Evolutionary conservation across 2,329 filamentous ascomycete genomes (phyloP).

Genomic region (Trichoderma sp.): DNA sequence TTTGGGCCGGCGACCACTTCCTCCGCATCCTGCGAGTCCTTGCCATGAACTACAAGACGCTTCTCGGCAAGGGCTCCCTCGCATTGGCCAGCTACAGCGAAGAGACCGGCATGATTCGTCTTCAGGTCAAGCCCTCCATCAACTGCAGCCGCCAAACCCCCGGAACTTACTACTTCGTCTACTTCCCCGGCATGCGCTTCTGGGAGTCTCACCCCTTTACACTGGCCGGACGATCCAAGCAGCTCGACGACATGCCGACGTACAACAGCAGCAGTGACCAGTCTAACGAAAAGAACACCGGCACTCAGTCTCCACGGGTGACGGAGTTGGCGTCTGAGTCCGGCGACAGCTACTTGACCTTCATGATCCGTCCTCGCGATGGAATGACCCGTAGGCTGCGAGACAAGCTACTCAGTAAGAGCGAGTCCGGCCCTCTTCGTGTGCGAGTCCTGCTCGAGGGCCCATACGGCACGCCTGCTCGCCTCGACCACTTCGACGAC

Average conservation of each 20-base stretch:
- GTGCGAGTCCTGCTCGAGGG: constrained; percentile 42
- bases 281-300: constrained; percentile 32
- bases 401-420: constrained; percentile 30
- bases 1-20: constrained; percentile 51
- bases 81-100: constrained; percentile 41
- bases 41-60: constrained; percentile 37
- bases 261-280: constrained; percentile 24
- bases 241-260: background rate
- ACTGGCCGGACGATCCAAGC: constrained; percentile 35
- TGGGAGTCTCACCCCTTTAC: constrained; percentile 51
- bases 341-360: constrained; percentile 36
- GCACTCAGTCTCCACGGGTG: constrained; percentile 22
- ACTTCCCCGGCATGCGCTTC: constrained; percentile 40
- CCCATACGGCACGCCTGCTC: constrained; percentile 41
- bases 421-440: constrained; percentile 29
- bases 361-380: constrained; percentile 44
- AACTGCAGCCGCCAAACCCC: constrained; percentile 39
- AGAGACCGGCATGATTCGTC: constrained; percentile 42
- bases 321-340: constrained; percentile 10
- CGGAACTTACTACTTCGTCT: constrained; percentile 47
- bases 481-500: constrained; percentile 39
- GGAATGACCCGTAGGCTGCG: constrained; percentile 42
- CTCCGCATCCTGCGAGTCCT: constrained; percentile 46
- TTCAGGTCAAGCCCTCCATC: constrained; percentile 39
- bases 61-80: constrained; percentile 38